These are phyloP conservation scores for Mixia osmundae DNA, from an alignment of 1,284 basidiomycete species.

Conservation along the genomic window DNA sequence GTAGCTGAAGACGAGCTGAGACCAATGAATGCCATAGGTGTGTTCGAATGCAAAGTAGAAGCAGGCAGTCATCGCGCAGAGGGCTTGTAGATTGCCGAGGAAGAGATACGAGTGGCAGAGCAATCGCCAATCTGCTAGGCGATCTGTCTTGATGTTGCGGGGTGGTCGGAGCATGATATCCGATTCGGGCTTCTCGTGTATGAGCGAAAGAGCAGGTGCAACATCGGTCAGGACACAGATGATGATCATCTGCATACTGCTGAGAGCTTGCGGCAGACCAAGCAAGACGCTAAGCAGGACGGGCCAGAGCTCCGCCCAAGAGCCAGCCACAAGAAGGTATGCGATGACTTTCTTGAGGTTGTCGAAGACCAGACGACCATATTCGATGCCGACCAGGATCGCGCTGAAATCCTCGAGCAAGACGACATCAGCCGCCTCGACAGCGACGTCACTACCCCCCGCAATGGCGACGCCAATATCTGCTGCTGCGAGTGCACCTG, in stretches of 20 bases:
- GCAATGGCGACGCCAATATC: slow-evolving; percentile 25
- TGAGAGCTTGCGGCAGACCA: slow-evolving; percentile 31
- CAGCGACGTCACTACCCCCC: slow-evolving; percentile 19
- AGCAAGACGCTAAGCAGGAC: slow-evolving; percentile 33
- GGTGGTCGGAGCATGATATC: slow-evolving; percentile 36
- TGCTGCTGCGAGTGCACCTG: slow-evolving; percentile 28
- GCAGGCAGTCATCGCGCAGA: slow-evolving; percentile 31
- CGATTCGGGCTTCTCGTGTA: slow-evolving; percentile 35
- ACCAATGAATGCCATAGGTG: slow-evolving; percentile 33
- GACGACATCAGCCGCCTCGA: slow-evolving; percentile 24
- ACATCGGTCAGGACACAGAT: slow-evolving; percentile 36
- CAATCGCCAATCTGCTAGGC: slow-evolving; percentile 28
- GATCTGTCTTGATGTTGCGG: slow-evolving; percentile 33
- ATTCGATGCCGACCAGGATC: slow-evolving; percentile 27
- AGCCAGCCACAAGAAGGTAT: slow-evolving; percentile 16
- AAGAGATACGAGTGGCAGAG: slow-evolving; percentile 42
- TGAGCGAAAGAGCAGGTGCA: slow-evolving; percentile 32
- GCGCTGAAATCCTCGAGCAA: slow-evolving; percentile 24
- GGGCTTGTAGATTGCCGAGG: slow-evolving; percentile 33
- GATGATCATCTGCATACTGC: slow-evolving; percentile 27
- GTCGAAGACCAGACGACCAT: slow-evolving; percentile 26
- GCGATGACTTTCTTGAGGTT: slow-evolving; percentile 33
- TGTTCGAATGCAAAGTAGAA: slow-evolving; percentile 24
- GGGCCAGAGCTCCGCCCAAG: slow-evolving; percentile 43
- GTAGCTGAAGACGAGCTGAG: slow-evolving; percentile 30